These are phyloP conservation scores for Aspergillus sp. DNA, from an alignment of 2,329 filamentous ascomycete species.

Conservation along the genomic window DNA sequence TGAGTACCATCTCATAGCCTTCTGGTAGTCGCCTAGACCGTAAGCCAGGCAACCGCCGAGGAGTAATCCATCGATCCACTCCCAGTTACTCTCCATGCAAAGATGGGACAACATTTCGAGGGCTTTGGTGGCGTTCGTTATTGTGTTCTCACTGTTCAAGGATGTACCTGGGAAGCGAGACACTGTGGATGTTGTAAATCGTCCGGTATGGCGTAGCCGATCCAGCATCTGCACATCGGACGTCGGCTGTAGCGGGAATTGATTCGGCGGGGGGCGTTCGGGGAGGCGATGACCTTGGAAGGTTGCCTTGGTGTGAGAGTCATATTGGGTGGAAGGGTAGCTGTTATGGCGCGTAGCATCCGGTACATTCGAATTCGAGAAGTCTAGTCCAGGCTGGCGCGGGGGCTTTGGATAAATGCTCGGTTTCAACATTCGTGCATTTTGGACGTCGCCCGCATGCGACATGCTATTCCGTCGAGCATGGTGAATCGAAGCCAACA, in stretches of 20 bases:
- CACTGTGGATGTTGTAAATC: slow-evolving; percentile 27
- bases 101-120: slow-evolving; percentile 70
- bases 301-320: slow-evolving; percentile 20
- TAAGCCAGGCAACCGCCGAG: slow-evolving; percentile 90
- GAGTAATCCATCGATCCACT: slow-evolving; percentile 91
- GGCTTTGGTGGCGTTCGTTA: slow-evolving; percentile 61
- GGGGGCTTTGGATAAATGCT: slow-evolving; percentile 62
- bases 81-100: slow-evolving; percentile 77
- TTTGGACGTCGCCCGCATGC: slow-evolving; percentile 36
- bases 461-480: slow-evolving; percentile 47
- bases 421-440: slow-evolving; percentile 48
- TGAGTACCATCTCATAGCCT: slow-evolving; percentile 54
- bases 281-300: slow-evolving; percentile 14
- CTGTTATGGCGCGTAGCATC: slow-evolving; percentile 32
- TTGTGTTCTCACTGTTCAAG: slow-evolving; percentile 38
- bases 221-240: slow-evolving; percentile 29
- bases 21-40: slow-evolving; percentile 78
- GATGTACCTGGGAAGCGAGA: slow-evolving; percentile 31
- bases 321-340: slow-evolving; percentile 37
- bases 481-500: slow-evolving; percentile 64
- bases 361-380: slow-evolving; percentile 34
- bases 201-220: slow-evolving; percentile 30
- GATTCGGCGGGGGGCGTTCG: slow-evolving; percentile 24
- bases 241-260: slow-evolving; percentile 24
- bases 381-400: slow-evolving; percentile 53